These are phyloP conservation scores for Flaveria trinervia DNA, from an alignment of 129 eudicot genomes.

Conservation along the genomic window DNA sequence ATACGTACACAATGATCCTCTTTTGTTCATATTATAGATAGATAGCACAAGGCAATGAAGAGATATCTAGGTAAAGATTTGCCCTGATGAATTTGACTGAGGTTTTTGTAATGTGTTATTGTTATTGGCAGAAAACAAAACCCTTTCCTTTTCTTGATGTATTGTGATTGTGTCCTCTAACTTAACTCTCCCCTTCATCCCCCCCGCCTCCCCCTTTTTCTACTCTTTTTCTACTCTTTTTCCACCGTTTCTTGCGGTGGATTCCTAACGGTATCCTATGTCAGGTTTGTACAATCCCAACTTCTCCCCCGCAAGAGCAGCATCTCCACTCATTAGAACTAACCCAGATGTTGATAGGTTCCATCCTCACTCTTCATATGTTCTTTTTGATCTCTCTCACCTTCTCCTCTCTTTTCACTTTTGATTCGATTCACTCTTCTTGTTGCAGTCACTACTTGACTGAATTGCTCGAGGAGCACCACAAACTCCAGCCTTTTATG, in stretches of 20 bases:
- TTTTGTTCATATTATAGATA: too few species aligned
- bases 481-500: constrained; percentile 67
- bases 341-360: constrained; percentile 74
- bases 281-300: constrained; percentile 79
- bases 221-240: constrained; percentile 25
- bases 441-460: constrained; percentile 75
- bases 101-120: too few species aligned
- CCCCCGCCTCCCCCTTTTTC: constrained; percentile 22
- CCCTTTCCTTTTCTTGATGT: constrained; percentile 5
- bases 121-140: not conserved
- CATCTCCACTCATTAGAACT: constrained; percentile 81
- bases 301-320: constrained; percentile 90
- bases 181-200: constrained; percentile 16
- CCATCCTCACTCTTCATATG: not conserved
- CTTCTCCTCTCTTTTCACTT: not conserved
- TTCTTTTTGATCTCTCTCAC: constrained; percentile 24
- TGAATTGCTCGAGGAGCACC: constrained; percentile 90
- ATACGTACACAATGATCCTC: too few species aligned
- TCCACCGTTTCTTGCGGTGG: constrained; percentile 32
- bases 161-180: constrained; percentile 14
- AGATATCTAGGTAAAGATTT: too few species aligned
- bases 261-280: constrained; percentile 38
- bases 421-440: constrained; percentile 15
- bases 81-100: too few species aligned
- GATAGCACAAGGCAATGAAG: too few species aligned